These are phyloP conservation scores for Jatropha podagrica DNA, from an alignment of 441 rosid species.

Conservation along the genomic window DNA sequence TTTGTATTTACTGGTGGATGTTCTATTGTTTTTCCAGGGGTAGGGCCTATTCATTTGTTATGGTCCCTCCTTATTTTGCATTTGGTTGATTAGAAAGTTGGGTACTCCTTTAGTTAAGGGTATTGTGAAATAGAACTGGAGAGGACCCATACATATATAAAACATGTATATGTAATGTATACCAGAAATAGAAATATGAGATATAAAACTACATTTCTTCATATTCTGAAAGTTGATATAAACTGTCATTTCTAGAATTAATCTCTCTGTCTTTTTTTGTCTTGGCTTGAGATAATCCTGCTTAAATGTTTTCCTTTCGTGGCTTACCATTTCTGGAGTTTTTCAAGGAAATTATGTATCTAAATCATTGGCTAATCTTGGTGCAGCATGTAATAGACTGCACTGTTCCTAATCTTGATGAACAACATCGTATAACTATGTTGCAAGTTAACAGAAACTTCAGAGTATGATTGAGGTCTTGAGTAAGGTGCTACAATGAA, in stretches of 20 bases:
- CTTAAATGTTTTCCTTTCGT: not conserved
- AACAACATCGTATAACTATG: slow-evolving; percentile 75
- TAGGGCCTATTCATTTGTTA: not conserved
- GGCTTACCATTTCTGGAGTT: not conserved
- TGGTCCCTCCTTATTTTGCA: not conserved
- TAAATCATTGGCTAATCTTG: not conserved
- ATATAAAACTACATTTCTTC: not conserved
- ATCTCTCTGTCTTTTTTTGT: not conserved
- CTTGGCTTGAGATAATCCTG: not conserved
- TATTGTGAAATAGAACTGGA: slow-evolving; percentile 1
- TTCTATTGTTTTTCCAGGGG: not conserved
- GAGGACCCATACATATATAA: not conserved
- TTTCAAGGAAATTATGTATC: not conserved
- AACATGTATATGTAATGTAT: not conserved
- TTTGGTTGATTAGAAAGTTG: not conserved
- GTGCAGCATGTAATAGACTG: slow-evolving; percentile 86
- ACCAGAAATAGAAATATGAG: not conserved
- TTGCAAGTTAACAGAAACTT: slow-evolving; percentile 78
- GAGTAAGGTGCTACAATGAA: slow-evolving; percentile 63
- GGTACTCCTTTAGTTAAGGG: not conserved
- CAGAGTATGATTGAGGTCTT: slow-evolving; percentile 87
- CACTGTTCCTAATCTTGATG: slow-evolving; percentile 83
- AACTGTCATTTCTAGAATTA: not conserved
- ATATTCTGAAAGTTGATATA: not conserved
- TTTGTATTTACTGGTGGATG: no score